Evolutionary conservation across 768 basidiomycete species (phyloP).

Genomic region (Leucosporidium creatinivorum): DNA sequence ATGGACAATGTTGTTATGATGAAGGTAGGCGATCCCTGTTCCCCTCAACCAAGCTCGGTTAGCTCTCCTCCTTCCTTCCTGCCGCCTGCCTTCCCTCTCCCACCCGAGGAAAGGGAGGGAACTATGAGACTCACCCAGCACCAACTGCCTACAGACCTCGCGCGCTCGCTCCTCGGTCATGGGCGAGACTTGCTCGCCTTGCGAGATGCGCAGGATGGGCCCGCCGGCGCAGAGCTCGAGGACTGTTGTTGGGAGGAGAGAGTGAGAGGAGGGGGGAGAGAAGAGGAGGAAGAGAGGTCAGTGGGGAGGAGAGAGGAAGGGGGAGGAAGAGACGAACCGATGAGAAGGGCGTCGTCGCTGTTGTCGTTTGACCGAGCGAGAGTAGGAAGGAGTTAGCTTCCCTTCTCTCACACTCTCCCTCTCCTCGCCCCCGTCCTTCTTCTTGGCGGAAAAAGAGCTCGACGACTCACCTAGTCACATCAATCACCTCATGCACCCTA

Average conservation of each 20-base stretch:
- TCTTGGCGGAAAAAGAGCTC: too few species aligned
- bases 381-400: too few species aligned
- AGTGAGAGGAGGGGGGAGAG: neutral
- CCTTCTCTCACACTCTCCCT: too few species aligned
- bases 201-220: conserved; percentile 21
- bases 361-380: too few species aligned
- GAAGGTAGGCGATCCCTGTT: conserved; percentile 33
- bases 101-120: neutral
- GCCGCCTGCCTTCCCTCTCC: too few species aligned
- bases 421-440: too few species aligned
- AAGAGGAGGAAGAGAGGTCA: neutral
- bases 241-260: neutral
- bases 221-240: conserved; percentile 33
- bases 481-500: conserved; percentile 32
- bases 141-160: conserved; percentile 34
- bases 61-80: too few species aligned
- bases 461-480: conserved; percentile 26
- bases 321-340: conserved; percentile 15
- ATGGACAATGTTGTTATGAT: conserved; percentile 36
- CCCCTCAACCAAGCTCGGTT: neutral
- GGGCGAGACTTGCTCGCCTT: conserved; percentile 19
- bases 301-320: neutral
- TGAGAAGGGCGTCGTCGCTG: conserved; percentile 29
- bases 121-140: conserved; percentile 16
- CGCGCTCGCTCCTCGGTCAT: conserved; percentile 30